Evolutionary conservation across 2,329 filamentous ascomycete genomes (phyloP).

Genomic region (Celoporthe dispersa): DNA sequence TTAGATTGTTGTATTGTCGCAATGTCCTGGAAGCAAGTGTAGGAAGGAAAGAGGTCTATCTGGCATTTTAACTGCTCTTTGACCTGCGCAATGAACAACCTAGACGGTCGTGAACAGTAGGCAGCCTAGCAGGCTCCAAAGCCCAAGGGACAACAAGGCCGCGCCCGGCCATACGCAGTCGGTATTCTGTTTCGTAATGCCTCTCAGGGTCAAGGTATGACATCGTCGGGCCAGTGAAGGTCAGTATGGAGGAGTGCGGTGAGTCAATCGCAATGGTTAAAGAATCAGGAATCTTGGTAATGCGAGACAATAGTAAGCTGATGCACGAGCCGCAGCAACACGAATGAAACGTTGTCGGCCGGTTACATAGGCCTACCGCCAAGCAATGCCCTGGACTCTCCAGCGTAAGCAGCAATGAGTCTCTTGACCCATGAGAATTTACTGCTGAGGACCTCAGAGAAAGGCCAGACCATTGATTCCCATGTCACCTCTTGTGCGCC

Average conservation of each 20-base stretch:
- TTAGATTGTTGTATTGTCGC: not conserved
- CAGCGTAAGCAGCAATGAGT: not conserved
- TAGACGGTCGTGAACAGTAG: not conserved
- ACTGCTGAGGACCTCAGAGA: not conserved
- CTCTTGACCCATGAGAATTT: not conserved
- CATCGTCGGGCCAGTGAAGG: not conserved
- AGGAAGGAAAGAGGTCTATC: not conserved
- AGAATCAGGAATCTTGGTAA: not conserved
- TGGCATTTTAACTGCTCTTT: not conserved
- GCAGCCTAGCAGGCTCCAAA: not conserved
- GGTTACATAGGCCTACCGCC: not conserved
- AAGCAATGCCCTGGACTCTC: not conserved
- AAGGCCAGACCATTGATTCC: not conserved
- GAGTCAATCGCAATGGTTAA: not conserved
- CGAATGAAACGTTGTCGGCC: constrained; percentile 1
- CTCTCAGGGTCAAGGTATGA: not conserved
- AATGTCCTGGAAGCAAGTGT: not conserved
- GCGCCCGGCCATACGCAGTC: not conserved
- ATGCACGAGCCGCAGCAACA: not conserved
- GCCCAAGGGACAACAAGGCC: not conserved
- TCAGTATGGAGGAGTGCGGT: not conserved
- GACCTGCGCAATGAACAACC: not conserved
- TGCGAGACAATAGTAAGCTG: not conserved
- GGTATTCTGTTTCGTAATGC: not conserved
- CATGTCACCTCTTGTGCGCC: too few relatives aligned